Evolutionary conservation across 164 flowering plant genomes (phyloP).

Genomic region (Hamamelis virginiana): DNA sequence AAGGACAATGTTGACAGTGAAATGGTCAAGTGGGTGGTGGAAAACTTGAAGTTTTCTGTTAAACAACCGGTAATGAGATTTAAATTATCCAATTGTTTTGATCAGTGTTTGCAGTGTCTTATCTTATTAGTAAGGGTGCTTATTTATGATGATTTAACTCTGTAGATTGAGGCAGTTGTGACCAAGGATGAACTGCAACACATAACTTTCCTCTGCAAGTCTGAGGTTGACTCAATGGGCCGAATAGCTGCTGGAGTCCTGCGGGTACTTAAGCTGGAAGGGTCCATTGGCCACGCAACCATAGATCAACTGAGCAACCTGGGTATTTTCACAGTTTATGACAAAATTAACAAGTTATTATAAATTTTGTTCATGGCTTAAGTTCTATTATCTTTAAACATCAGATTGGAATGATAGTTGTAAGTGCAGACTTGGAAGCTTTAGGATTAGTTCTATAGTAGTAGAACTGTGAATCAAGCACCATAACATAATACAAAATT

Average conservation of each 20-base stretch:
- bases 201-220: slow-evolving; percentile 66
- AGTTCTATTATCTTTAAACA: too few species aligned
- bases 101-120: neutral
- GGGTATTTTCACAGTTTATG: slow-evolving; percentile 40
- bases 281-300: slow-evolving; percentile 76
- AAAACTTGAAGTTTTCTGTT: slow-evolving; percentile 79
- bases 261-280: slow-evolving; percentile 77
- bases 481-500: too few species aligned
- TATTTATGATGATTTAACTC: slow-evolving; percentile 2
- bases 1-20: slow-evolving; percentile 43
- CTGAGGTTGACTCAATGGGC: slow-evolving; percentile 92
- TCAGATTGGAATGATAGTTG: too few species aligned
- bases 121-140: slow-evolving; percentile 1
- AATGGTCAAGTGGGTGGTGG: slow-evolving; percentile 63
- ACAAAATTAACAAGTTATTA: neutral
- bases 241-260: slow-evolving; percentile 87
- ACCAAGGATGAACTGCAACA: slow-evolving; percentile 87
- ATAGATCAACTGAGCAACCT: slow-evolving; percentile 88
- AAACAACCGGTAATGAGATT: slow-evolving; percentile 69
- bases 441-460: too few species aligned
- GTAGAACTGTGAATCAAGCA: too few species aligned
- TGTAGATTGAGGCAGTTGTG: slow-evolving; percentile 85
- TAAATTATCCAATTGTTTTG: neutral
- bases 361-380: neutral
- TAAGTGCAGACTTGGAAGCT: too few species aligned